A percentile compares a stretch with the other conserved stretches of the same genome.
phyloP scores from a whole-genome alignment of 2,329 filamentous ascomycete genomes.

The Colletotrichum tropicale region DNA sequence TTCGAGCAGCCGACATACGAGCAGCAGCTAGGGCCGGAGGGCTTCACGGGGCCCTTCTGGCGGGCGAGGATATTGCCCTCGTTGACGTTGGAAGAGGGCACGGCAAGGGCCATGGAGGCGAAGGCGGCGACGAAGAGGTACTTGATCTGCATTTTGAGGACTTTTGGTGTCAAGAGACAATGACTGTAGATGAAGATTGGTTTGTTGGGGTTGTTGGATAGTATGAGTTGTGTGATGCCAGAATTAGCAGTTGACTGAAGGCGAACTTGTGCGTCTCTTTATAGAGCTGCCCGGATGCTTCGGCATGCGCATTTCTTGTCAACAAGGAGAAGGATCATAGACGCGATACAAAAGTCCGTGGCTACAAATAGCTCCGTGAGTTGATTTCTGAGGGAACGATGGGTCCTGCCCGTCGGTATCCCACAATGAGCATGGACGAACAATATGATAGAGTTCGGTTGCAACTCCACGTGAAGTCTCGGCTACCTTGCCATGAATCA shows the following conservation, averaged over 20 bases:
- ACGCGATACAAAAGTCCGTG: background rate
- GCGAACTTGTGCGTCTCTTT: background rate
- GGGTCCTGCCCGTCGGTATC: background rate
- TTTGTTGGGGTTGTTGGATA: rapidly evolving
- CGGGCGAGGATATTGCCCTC: background rate
- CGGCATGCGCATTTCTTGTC: background rate
- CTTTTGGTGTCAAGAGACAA: background rate
- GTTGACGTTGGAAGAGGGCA: background rate
- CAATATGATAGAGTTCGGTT: background rate
- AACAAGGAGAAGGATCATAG: background rate
- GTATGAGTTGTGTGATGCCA: background rate
- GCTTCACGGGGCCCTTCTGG: background rate
- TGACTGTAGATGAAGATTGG: background rate
- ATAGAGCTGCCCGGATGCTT: background rate
- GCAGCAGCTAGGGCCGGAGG: background rate
- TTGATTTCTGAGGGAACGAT: background rate
- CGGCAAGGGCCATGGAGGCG: background rate
- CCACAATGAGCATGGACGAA: background rate
- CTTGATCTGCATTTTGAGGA: background rate
- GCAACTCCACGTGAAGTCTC: background rate
- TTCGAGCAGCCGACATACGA: background rate
- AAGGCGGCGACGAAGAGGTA: background rate
- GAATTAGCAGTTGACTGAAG: rapidly evolving
- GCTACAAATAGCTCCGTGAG: background rate
- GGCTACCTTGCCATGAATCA: background rate